Evolutionary conservation across 257 asterid species (phyloP).

Genomic region (Solanum medicagineum): DNA sequence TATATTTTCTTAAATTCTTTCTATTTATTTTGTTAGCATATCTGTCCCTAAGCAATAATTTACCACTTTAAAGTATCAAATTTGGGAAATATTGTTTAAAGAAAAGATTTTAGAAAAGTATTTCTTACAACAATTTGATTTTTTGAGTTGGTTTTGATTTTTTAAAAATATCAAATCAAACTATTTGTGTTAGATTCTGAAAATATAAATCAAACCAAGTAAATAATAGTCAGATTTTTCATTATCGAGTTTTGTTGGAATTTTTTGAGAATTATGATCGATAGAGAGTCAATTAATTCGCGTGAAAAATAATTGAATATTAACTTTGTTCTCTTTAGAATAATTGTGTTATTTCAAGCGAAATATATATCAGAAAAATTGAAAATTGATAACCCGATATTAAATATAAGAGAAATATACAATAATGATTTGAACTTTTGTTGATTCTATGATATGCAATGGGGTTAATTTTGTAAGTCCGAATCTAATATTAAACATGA

Average conservation of each 20-base stretch:
- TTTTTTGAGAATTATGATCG: neutral
- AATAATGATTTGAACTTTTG: too few relatives aligned
- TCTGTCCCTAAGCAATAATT: too few relatives aligned
- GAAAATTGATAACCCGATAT: neutral
- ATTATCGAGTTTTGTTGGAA: too few relatives aligned
- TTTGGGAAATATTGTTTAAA: too few relatives aligned
- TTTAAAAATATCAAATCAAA: neutral
- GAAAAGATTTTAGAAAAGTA: too few relatives aligned
- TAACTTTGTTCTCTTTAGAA: neutral
- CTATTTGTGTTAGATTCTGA: neutral
- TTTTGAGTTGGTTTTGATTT: too few relatives aligned
- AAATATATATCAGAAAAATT: neutral
- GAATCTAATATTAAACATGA: too few relatives aligned
- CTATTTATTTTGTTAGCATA: neutral
- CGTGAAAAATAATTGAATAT: neutral
- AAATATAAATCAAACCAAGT: neutral
- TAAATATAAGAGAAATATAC: neutral
- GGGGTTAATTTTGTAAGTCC: too few relatives aligned
- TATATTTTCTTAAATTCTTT: neutral
- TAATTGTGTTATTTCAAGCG: neutral
- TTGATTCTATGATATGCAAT: too few relatives aligned
- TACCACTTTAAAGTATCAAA: too few relatives aligned
- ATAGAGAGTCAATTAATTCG: neutral
- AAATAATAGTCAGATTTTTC: neutral
- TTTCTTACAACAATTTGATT: too few relatives aligned